Evolutionary conservation across 306 rosid genomes (phyloP).

Genomic region (Fragaria vesca): DNA sequence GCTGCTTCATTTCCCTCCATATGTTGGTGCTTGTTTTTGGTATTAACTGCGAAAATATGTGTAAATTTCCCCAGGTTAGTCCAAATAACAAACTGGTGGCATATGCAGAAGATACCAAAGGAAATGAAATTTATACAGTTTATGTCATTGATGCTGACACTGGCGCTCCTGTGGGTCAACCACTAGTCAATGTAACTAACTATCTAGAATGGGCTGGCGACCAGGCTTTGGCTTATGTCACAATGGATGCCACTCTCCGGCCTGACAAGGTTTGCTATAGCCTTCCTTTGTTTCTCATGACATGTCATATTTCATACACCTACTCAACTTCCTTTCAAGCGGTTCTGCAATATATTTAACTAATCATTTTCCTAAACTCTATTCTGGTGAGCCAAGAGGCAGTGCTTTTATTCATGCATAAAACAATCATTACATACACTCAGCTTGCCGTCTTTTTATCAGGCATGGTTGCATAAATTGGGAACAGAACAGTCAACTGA

Average conservation of each 20-base stretch:
- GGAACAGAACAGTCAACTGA: slow-evolving; percentile 75
- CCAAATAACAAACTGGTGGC: slow-evolving; percentile 81
- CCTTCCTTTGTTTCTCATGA: neutral
- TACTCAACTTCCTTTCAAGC: neutral
- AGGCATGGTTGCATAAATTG: slow-evolving; percentile 88
- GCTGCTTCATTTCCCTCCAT: neutral
- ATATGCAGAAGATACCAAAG: slow-evolving; percentile 88
- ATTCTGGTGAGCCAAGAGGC: neutral
- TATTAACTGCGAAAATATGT: neutral
- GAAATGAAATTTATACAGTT: slow-evolving; percentile 81
- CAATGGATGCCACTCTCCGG: slow-evolving; percentile 85
- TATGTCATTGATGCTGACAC: slow-evolving; percentile 74
- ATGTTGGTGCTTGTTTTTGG: neutral
- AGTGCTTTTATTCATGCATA: neutral
- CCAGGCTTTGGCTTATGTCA: slow-evolving; percentile 62
- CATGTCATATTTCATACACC: neutral
- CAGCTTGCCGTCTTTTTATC: slow-evolving; percentile 14
- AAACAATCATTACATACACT: neutral
- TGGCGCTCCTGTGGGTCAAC: slow-evolving; percentile 55
- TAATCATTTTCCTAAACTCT: neutral
- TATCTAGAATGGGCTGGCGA: slow-evolving; percentile 74
- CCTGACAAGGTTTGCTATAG: slow-evolving; percentile 66
- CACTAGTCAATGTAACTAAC: slow-evolving; percentile 53
- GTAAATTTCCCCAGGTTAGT: slow-evolving; percentile 53
- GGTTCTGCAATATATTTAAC: neutral